phyloP scores from a whole-genome alignment of 164 flowering plant genomes.

The Santalum album region DNA sequence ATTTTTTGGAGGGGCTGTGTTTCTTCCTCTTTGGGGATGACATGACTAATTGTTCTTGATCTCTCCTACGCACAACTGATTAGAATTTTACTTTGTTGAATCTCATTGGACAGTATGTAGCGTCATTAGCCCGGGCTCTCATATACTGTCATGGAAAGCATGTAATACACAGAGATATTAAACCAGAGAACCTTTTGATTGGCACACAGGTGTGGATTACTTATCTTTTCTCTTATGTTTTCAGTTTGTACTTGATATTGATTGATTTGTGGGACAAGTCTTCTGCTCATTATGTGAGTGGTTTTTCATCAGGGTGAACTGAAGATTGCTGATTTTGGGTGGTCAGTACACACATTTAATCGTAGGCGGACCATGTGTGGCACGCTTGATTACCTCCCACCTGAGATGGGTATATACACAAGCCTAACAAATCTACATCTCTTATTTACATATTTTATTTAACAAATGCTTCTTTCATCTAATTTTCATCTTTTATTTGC shows the following conservation, averaged over 20 bases:
- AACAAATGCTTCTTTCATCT: no score
- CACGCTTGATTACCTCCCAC: constrained; percentile 87
- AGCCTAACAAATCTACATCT: constrained; percentile 69
- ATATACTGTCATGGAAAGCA: constrained; percentile 84
- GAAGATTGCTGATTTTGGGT: constrained; percentile 96
- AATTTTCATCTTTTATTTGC: no score
- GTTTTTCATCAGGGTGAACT: constrained; percentile 54
- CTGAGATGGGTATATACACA: no score
- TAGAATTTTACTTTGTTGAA: no score
- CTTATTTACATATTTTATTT: no score
- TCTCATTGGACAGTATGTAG: no score
- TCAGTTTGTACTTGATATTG: background rate
- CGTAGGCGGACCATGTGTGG: constrained; percentile 93
- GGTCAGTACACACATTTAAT: constrained; percentile 84
- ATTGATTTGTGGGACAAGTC: no score
- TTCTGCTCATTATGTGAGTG: background rate
- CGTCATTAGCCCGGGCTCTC: constrained; percentile 76
- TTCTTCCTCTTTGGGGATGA: constrained; percentile 1
- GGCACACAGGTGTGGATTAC: no score
- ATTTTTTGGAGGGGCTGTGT: no score
- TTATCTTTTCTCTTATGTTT: background rate
- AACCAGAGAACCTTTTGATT: constrained; percentile 63
- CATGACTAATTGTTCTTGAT: no score
- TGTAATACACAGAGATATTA: constrained; percentile 96
- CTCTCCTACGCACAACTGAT: no score